phyloP scores from a whole-genome alignment of 1,284 basidiomycete species.

The Ceratobasidium sp. region DNA sequence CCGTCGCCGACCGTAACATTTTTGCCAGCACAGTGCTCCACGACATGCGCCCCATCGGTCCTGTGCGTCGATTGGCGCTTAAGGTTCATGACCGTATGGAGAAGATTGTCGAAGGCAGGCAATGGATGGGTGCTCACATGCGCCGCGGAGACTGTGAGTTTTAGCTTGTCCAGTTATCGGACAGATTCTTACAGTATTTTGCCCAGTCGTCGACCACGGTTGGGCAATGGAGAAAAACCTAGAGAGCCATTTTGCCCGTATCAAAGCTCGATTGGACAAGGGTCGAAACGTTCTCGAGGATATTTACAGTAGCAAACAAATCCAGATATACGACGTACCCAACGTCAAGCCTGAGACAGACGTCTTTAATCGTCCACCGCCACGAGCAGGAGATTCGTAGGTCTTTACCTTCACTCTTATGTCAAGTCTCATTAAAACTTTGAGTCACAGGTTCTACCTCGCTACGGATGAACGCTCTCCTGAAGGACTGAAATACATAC shows the following conservation, averaged over 20 bases:
- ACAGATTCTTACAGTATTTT: not conserved
- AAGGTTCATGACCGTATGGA: slow-evolving; percentile 51
- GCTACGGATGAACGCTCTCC: slow-evolving; percentile 58
- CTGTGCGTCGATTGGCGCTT: slow-evolving; percentile 50
- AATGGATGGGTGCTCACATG: slow-evolving; percentile 60
- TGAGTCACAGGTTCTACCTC: slow-evolving; percentile 53
- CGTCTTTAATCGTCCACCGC: slow-evolving; percentile 42
- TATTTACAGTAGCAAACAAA: slow-evolving; percentile 40
- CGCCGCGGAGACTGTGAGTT: slow-evolving; percentile 56
- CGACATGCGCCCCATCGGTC: slow-evolving; percentile 49
- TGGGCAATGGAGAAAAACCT: slow-evolving; percentile 54
- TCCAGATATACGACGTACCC: slow-evolving; percentile 43
- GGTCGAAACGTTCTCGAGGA: slow-evolving; percentile 49
- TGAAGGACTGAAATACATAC: slow-evolving; percentile 50
- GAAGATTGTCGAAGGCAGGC: slow-evolving; percentile 50
- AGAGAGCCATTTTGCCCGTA: slow-evolving; percentile 52
- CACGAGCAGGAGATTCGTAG: slow-evolving; percentile 46
- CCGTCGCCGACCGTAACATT: slow-evolving; percentile 46
- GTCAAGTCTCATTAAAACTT: not conserved
- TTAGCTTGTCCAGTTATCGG: not conserved
- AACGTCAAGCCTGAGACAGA: slow-evolving; percentile 42
- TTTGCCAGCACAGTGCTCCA: slow-evolving; percentile 54
- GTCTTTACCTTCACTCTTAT: slow-evolving; percentile 28
- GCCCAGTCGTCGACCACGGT: slow-evolving; percentile 47
- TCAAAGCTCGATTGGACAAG: slow-evolving; percentile 49